Base-by-base conservation (phyloP, 78 protist species). In the Thecamonas trahens region DNA sequence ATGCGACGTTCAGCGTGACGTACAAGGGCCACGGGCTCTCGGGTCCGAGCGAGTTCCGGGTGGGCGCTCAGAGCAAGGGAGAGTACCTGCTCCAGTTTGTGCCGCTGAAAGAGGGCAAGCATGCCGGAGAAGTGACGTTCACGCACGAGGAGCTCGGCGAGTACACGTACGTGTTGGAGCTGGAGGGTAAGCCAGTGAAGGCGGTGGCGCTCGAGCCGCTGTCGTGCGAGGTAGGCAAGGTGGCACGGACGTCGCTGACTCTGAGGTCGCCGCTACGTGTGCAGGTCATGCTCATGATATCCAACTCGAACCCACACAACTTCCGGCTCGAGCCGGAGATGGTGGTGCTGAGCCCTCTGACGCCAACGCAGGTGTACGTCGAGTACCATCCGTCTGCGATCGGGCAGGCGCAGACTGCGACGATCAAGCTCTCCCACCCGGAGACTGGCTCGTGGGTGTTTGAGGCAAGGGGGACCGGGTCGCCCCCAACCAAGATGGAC, bases 101-200 rank as follows among this genome's bases (percentile, higher is more conserved):
- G 52, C 15, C 15, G 52, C 52, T 47, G 15, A 18, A 47, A 13
- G 52, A 47, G 15, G 52, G 52, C 13, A 47, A 47, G 15, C 15
- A 13, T 15, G 13, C 15, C 28, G 52, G 28, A 13, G 13, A 47
- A 47, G 13, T 15, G 24, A 18, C 14, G 24, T 26, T 6, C 59
- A 18, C 59, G 24, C 59, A 53, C 29, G 29, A 20, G 29, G 13
- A 15, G 24, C 59, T 72, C 32, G 88, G 83, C 26, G 84, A 83
- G 67, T 83, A 70, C 57, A 77, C 83, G 88, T 83, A 74, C 53
- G 34, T 34, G 61, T 67, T 82, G 22, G 1, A 2, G 40, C 65
- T 82, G 39, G 62, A 1, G 22, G 87, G 68, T 1, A 38, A 32
- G 20, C 45, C 20, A 24, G 66, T 79, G 11, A 66, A 47, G 26